These are phyloP conservation scores for Botrytis deweyae DNA, from an alignment of 2,329 filamentous ascomycete species.

Conservation along the genomic window DNA sequence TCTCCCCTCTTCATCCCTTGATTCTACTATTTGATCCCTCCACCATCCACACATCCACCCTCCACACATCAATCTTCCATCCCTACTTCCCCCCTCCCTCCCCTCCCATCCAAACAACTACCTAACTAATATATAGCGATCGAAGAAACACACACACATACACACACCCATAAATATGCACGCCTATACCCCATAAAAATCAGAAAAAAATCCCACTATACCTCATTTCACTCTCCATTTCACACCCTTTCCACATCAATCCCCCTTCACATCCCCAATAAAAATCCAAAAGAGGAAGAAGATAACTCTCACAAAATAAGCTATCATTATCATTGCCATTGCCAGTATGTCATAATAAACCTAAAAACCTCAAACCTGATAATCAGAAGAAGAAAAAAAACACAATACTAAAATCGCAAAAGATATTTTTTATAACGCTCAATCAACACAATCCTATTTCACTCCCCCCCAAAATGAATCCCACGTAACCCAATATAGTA, in stretches of 20 bases:
- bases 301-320: background rate
- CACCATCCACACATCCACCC: background rate
- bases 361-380: background rate
- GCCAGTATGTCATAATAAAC: background rate
- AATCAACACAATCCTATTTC: background rate
- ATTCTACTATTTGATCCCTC: background rate
- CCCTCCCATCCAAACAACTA: background rate
- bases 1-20: no score
- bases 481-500: background rate
- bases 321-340: conserved; percentile 5
- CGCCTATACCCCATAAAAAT: background rate
- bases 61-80: background rate
- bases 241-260: background rate
- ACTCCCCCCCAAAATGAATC: background rate
- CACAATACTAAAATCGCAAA: background rate
- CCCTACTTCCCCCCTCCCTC: background rate
- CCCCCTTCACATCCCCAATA: background rate
- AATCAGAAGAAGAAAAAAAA: background rate
- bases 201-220: background rate
- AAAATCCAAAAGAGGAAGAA: conserved; percentile 2
- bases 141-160: background rate
- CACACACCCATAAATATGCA: background rate
- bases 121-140: background rate
- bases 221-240: background rate
- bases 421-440: conserved; percentile 3